Base-by-base conservation (phyloP, 352 stramenopile genomes). In the Phytopythium montanum region DNA sequence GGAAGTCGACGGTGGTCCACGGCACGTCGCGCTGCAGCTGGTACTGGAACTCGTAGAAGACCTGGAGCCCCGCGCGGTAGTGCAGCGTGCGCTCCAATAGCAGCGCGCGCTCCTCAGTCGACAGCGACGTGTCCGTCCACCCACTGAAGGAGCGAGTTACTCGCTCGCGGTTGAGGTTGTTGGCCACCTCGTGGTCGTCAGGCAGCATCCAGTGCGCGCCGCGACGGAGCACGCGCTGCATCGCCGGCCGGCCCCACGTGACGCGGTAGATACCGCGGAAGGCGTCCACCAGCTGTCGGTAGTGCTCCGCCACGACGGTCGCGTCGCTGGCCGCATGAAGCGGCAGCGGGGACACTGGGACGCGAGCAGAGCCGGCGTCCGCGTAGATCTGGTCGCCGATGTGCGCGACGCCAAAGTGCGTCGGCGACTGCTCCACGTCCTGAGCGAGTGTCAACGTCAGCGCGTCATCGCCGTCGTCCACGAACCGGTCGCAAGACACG, bases 161-260 rank as follows among this genome's bases (percentile, higher is more conserved):
- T 10, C 65, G 51, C 55, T 75, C 68, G 21, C 67, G 67, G 58
- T 87, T 91, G 59, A 88, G 71, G 56, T 92, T 92, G 68, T 91
- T 92, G 56, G 84, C 60, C 19, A 92, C 68, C 44, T 92, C 83
- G 59, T 92, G 83, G 64, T 92, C 83, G 54, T 92, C 83, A 1
- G 82, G 78, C 5, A 91, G 50, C 83, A 92, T 92, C 81, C 79
- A 91, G 57, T 91, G 81, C 14, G 83, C 83, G 28, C 83, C 83
- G 5, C 61, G 45, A 2, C 83, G 79, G 4, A 91, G 60, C 54
- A 88, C 73, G n/a, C 67, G 68, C 54, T 90, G 79, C 0, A 72
- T 58, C 45, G 61, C 54, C 2, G 66, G 65, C 8, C 81, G 75
- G 6, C 83, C 79, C 26, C 84, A 81, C 1, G 76, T 85, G 41